Base-by-base conservation (phyloP, 768 basidiomycete species). In the Phylloporus sp. region DNA sequence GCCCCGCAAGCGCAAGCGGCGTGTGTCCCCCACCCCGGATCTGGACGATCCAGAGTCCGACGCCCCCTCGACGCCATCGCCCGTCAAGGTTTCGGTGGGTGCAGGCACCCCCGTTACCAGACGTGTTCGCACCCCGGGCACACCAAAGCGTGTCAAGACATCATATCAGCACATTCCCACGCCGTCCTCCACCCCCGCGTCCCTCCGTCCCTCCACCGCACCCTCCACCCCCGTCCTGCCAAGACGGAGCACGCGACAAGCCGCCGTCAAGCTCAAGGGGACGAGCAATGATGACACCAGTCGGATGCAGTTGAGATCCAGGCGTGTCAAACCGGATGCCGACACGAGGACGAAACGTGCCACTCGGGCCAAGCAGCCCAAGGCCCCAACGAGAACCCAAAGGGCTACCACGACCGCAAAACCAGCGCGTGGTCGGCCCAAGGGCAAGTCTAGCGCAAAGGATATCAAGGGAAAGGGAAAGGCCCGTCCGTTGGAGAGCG, bases 21-120 rank as follows among this genome's bases (percentile, higher is more conserved):
- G 50, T 7, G 44, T 42, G 1, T 56, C 63, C 2, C 43, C 49
- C 0, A 32, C 32, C 7, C 31, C 24, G 10, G 53, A 55, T 28
- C 32, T 27, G 17, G 60, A 57, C 13, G 47, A 42, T 3, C 42
- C 51, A 10, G 50, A 18, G 1, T 29, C 55, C 0, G 53, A 51
- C 13, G 24, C 27, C 3, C 51, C 61, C 14, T 67, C 65, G 13
- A 65, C 54, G 36, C 64, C 65, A 2, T 65, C 65, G n/a, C 64
- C 64, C 4, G 55, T 65, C 41, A 65, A 65, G 38, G 6, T 65
- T 14, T 63, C 60, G 5, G 48, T 50, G 1, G 44, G 47, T 7
- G 21, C 42, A 4, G 18, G 32, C 14, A 32, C 20, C 1, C 43
- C 46, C 18, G 3, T 32, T 13, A 38, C 43, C 13, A 55, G 47